Conservation (phyloP, 257 asterid genomes). For the Lavandula angustifolia region DNA sequence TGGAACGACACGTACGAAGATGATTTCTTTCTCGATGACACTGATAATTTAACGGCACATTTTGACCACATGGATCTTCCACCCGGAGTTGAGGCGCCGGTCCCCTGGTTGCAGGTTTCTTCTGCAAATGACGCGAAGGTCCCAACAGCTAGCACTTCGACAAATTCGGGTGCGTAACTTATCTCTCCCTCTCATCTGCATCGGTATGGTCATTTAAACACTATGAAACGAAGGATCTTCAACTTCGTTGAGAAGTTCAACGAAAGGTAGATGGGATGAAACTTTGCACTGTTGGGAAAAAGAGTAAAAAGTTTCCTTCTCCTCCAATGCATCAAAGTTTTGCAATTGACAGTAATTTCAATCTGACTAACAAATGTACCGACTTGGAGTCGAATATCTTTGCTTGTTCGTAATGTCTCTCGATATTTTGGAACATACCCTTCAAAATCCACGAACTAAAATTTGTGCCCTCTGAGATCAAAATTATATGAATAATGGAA, state of each 20-base stretch:
- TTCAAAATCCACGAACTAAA: constrained; percentile 36
- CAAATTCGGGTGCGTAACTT: constrained; percentile 32
- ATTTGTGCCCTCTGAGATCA: constrained; percentile 26
- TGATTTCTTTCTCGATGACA: constrained; percentile 50
- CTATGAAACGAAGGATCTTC: constrained; percentile 26
- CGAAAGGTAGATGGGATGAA: constrained; percentile 23
- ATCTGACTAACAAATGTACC: constrained; percentile 10
- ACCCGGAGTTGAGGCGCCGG: constrained; percentile 73
- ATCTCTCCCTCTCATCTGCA: constrained; percentile 35
- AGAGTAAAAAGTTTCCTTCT: constrained; percentile 33
- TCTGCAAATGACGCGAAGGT: constrained; percentile 33
- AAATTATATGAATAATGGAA: constrained; percentile 31
- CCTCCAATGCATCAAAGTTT: constrained; percentile 8
- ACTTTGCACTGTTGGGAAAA: constrained; percentile 29
- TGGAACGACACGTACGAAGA: constrained; percentile 56
- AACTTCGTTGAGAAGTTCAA: constrained; percentile 31
- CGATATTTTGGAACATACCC: constrained; percentile 27
- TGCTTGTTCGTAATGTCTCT: constrained; percentile 33
- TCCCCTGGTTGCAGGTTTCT: constrained; percentile 64
- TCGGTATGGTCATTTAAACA: constrained; percentile 23
- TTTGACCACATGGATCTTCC: constrained; percentile 80
- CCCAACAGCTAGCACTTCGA: constrained; percentile 42
- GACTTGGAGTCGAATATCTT: constrained; percentile 25
- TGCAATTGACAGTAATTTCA: constrained; percentile 19
- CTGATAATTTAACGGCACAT: constrained; percentile 51